A percentile compares a stretch with the other conserved stretches of the same genome.
phyloP scores from a whole-genome alignment of 2,329 filamentous ascomycete genomes.

The Didymella pomorum region DNA sequence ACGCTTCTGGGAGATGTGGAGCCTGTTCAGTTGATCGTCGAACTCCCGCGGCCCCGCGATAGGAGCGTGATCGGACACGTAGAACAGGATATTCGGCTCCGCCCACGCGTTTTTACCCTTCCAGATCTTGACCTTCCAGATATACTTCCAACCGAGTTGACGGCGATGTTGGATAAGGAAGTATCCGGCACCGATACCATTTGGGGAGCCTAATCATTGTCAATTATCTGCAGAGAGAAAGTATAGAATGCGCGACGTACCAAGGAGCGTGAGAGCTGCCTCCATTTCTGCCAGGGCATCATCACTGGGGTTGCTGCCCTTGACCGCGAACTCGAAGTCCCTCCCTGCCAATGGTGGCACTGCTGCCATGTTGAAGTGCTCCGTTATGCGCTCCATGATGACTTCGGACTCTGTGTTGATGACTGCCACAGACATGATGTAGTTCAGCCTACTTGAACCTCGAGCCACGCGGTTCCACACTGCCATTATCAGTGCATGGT shows the following conservation, averaged over 20 bases:
- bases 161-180: slow-evolving; percentile 25
- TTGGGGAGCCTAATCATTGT: slow-evolving; percentile 17
- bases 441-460: slow-evolving; percentile 7
- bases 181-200: slow-evolving; percentile 22
- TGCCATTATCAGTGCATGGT: not conserved
- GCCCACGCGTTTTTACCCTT: slow-evolving; percentile 3
- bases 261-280: slow-evolving; percentile 12
- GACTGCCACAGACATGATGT: slow-evolving; percentile 15
- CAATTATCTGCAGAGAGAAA: not conserved
- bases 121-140: slow-evolving; percentile 20
- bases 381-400: slow-evolving; percentile 1
- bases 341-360: slow-evolving; percentile 10
- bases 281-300: not conserved
- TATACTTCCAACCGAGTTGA: slow-evolving; percentile 23
- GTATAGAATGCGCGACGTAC: not conserved
- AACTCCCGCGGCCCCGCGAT: slow-evolving; percentile 3
- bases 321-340: slow-evolving; percentile 10
- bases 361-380: not conserved
- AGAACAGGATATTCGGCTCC: slow-evolving; percentile 16
- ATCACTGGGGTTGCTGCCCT: not conserved
- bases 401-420: slow-evolving; percentile 11
- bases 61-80: slow-evolving; percentile 11
- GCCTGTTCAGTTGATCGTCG: slow-evolving; percentile 1
- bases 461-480: slow-evolving; percentile 18
- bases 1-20: not conserved